A percentile compares a stretch with the other conserved stretches of the same genome.
These are phyloP conservation scores for Colletotrichum kahawae DNA, from an alignment of 2,329 filamentous ascomycete species.

Conservation along the genomic window DNA sequence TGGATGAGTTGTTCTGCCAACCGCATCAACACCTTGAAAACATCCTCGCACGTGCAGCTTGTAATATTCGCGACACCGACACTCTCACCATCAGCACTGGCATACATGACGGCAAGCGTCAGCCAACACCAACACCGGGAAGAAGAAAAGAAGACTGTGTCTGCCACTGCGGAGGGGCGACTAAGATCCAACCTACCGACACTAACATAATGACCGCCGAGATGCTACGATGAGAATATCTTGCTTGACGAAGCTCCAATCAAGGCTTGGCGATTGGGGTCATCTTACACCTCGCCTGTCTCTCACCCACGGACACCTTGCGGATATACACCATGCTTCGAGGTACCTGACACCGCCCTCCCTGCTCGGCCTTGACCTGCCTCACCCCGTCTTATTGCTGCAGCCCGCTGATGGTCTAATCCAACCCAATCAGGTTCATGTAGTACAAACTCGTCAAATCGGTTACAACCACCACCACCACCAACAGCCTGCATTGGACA, in stretches of 20 bases:
- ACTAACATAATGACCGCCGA: not conserved
- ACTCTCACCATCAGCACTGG: not conserved
- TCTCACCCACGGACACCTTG: not conserved
- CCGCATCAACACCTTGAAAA: not conserved
- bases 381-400: not conserved
- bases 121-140: not conserved
- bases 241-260: not conserved
- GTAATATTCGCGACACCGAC: not conserved
- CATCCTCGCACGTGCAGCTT: not conserved
- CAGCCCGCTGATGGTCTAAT: conserved; percentile 8
- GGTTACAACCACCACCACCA: not conserved
- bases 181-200: not conserved
- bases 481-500: not conserved
- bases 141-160: not conserved
- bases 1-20: not conserved
- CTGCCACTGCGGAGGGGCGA: not conserved
- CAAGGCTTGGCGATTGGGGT: not conserved
- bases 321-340: not conserved
- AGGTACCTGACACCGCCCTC: not conserved
- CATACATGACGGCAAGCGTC: not conserved
- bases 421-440: not conserved
- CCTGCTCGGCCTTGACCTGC: not conserved
- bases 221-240: not conserved
- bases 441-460: conserved; percentile 1
- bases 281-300: not conserved